Percentiles rank a stretch among this genome's conserved stretches.
Conservation (phyloP, 163 green algal genomes). For the Trebouxiophyceae sp. region DNA sequence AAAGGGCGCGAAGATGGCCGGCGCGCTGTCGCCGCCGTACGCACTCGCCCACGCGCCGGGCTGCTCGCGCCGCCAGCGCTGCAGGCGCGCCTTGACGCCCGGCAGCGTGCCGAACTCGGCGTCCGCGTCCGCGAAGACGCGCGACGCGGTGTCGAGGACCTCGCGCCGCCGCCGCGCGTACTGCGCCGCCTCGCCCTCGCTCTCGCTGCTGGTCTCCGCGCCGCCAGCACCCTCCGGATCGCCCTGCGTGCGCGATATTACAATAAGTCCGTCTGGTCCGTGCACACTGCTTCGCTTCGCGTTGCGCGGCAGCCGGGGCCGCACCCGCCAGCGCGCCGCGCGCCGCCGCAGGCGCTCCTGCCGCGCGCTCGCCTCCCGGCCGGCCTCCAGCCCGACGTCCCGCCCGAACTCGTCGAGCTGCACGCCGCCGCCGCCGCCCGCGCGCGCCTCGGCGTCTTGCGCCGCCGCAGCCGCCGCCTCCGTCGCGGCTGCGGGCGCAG, state of each 20-base stretch:
- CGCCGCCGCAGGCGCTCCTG: not conserved
- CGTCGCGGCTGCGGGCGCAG: slow-evolving; percentile 13
- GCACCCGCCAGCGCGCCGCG: not conserved
- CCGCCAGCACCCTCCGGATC: slow-evolving; percentile 13
- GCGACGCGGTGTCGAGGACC: slow-evolving; percentile 37
- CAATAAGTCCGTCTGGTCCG: not conserved
- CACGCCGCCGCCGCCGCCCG: slow-evolving; percentile 12
- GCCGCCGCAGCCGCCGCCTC: slow-evolving; percentile 22
- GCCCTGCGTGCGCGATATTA: slow-evolving; percentile 3
- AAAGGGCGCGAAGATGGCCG: slow-evolving; percentile 87
- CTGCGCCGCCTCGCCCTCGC: slow-evolving; percentile 34
- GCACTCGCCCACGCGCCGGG: slow-evolving; percentile 43
- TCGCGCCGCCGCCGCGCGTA: slow-evolving; percentile 46
- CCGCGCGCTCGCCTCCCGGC: slow-evolving; percentile 7
- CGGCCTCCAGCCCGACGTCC: slow-evolving; percentile 45
- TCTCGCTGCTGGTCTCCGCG: slow-evolving; percentile 33
- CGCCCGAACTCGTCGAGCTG: slow-evolving; percentile 82
- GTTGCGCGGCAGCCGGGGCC: not conserved
- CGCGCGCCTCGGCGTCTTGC: slow-evolving; percentile 7
- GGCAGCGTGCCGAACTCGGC: slow-evolving; percentile 60
- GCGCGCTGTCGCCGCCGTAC: slow-evolving; percentile 68
- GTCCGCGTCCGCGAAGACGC: slow-evolving; percentile 46
- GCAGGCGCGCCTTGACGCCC: slow-evolving; percentile 32
- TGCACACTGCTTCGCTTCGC: not conserved
- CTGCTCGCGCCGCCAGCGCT: slow-evolving; percentile 29